Percentiles rank a stretch among this genome's conserved stretches.
Conservation (phyloP, 2,329 filamentous ascomycete species). For the Cercospora citrullina region DNA sequence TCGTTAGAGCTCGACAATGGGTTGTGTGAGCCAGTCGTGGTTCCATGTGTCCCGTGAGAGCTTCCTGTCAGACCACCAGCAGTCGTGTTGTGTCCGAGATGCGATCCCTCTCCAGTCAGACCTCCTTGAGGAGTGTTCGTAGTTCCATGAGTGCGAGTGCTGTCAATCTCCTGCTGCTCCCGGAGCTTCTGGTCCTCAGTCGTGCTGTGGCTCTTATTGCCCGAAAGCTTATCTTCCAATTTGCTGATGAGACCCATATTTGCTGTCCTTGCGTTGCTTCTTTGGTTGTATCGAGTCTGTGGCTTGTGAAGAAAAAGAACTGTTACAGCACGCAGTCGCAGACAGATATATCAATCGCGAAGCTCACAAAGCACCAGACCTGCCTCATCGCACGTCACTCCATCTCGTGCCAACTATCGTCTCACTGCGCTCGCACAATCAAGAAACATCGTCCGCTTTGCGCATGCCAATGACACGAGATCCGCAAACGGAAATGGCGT, state of each 20-base stretch:
- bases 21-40: constrained; percentile 10
- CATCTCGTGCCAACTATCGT: not conserved
- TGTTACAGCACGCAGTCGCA: not conserved
- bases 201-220: constrained; percentile 20
- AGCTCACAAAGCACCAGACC: not conserved
- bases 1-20: constrained; percentile 13
- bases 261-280: not conserved
- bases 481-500: not conserved
- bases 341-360: constrained; percentile 3
- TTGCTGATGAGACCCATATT: constrained; percentile 26
- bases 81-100: constrained; percentile 8
- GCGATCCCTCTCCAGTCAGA: constrained; percentile 17
- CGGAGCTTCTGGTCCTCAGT: constrained; percentile 14
- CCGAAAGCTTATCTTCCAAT: constrained; percentile 26
- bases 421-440: not conserved
- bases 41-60: constrained; percentile 7
- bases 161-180: constrained; percentile 7
- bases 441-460: not conserved
- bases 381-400: constrained; percentile 15
- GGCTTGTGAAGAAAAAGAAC: constrained; percentile 7
- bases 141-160: constrained; percentile 8
- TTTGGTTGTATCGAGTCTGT: not conserved
- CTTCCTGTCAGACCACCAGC: not conserved
- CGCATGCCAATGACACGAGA: not conserved
- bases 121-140: not conserved